These are phyloP conservation scores for Emericellopsis terricola DNA, from an alignment of 495 filamentous ascomycete species.

Conservation along the genomic window DNA sequence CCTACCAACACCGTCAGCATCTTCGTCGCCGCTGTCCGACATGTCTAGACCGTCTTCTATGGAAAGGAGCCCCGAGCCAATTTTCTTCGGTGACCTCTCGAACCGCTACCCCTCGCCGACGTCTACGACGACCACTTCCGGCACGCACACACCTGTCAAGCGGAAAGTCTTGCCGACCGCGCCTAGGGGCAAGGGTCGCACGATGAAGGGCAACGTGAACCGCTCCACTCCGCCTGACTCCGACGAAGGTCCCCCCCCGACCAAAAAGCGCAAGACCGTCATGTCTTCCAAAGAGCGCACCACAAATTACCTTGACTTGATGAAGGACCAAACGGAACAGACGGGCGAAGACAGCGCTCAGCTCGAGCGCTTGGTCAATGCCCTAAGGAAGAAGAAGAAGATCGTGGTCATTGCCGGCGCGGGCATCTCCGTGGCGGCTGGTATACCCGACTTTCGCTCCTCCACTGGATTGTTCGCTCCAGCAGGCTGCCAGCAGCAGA, in stretches of 20 bases:
- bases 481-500: conserved; percentile 68
- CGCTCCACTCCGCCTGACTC: conserved; percentile 23
- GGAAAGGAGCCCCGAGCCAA: conserved; percentile 30
- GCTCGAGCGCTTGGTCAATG: conserved; percentile 50
- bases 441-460: conserved; percentile 94
- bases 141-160: conserved; percentile 20
- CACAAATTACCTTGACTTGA: conserved; percentile 55
- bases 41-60: conserved; percentile 37
- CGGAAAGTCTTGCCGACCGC: too few relatives aligned
- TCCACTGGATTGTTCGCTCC: conserved; percentile 72
- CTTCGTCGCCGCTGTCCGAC: conserved; percentile 30
- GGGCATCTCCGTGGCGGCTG: conserved; percentile 89
- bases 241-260: conserved; percentile 41
- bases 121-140: conserved; percentile 20
- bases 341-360: conserved; percentile 19
- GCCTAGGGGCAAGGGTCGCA: conserved; percentile 19
- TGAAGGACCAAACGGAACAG: conserved; percentile 16
- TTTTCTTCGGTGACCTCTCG: conserved; percentile 6
- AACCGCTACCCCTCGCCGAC: conserved; percentile 23
- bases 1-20: conserved; percentile 18
- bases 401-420: conserved; percentile 94
- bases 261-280: conserved; percentile 54
- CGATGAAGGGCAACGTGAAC: conserved; percentile 33
- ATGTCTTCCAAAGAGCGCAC: conserved; percentile 51
- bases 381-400: conserved; percentile 76